Evolutionary conservation across 1,139 yeast genomes (phyloP).

Genomic region (Hansenula sp.): DNA sequence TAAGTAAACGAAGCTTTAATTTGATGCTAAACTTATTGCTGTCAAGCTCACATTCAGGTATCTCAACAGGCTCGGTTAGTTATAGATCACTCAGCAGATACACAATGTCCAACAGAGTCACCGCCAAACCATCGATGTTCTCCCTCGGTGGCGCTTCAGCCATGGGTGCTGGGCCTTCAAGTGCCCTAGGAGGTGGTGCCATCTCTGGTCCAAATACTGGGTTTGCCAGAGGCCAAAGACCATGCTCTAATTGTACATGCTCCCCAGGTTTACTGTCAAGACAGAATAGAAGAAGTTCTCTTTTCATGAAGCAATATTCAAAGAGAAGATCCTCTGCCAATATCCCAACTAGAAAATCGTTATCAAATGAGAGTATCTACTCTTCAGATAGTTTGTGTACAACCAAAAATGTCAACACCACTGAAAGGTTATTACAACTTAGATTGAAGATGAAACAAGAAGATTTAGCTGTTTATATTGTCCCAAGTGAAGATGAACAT

Average conservation of each 20-base stretch:
- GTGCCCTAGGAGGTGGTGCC: slow-evolving; percentile 5
- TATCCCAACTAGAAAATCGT: slow-evolving; percentile 18
- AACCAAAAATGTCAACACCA: slow-evolving; percentile 48
- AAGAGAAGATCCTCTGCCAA: slow-evolving; percentile 12
- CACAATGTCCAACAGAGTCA: slow-evolving; percentile 21
- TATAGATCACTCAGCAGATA: background rate
- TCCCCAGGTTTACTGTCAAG: slow-evolving; percentile 76
- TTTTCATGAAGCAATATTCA: slow-evolving; percentile 42
- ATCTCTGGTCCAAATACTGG: slow-evolving; percentile 9
- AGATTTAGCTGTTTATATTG: slow-evolving; percentile 71
- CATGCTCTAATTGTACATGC: slow-evolving; percentile 75
- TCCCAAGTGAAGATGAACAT: slow-evolving; percentile 93
- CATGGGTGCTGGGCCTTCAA: slow-evolving; percentile 8
- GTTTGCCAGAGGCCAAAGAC: slow-evolving; percentile 27
- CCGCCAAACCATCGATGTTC: slow-evolving; percentile 22
- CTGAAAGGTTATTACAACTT: slow-evolving; percentile 55
- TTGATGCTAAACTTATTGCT: background rate
- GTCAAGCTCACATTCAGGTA: background rate
- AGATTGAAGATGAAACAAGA: slow-evolving; percentile 62
- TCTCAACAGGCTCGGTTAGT: too few species aligned
- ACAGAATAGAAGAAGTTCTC: slow-evolving; percentile 50
- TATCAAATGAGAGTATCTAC: slow-evolving; percentile 29
- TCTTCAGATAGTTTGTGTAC: slow-evolving; percentile 33
- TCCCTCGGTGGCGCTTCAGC: slow-evolving; percentile 11
- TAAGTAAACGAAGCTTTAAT: too few species aligned